Conservation (phyloP, 31 red algal species). For the Odonthalia washingtoniensis region DNA sequence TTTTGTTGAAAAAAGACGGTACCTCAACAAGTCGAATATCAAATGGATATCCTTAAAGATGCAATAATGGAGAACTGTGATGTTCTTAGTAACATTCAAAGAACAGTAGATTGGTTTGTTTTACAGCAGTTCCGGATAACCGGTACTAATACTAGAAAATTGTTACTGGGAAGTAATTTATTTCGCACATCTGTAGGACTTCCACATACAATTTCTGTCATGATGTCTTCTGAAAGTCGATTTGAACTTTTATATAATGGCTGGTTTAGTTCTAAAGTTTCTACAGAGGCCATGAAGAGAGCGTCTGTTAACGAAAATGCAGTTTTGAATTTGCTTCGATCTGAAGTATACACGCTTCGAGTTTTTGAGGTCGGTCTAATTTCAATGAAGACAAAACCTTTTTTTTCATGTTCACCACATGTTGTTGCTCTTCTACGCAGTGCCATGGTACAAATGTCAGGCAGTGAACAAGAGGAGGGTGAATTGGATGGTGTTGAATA, state of each 20-base stretch:
- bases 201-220: not conserved
- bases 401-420: conserved; percentile 33
- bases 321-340: not conserved
- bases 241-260: conserved; percentile 1
- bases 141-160: not conserved
- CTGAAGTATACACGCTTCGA: not conserved
- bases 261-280: conserved; percentile 39
- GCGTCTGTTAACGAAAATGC: conserved; percentile 27
- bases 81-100: not conserved
- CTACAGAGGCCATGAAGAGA: conserved; percentile 51
- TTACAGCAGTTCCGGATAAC: conserved; percentile 38
- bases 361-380: conserved; percentile 42
- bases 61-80: not conserved
- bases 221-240: not conserved
- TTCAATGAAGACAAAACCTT: not conserved
- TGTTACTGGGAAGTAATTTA: conserved; percentile 4
- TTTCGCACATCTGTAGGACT: not conserved
- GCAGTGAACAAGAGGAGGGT: not conserved
- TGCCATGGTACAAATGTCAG: not conserved
- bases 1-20: too few species aligned
- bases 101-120: conserved; percentile 13
- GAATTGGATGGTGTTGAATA: not conserved
- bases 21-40: not conserved
- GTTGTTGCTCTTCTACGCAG: not conserved
- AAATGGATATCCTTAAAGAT: not conserved